These are phyloP conservation scores for Delonix regia DNA, from an alignment of 306 rosid species.

Conservation along the genomic window DNA sequence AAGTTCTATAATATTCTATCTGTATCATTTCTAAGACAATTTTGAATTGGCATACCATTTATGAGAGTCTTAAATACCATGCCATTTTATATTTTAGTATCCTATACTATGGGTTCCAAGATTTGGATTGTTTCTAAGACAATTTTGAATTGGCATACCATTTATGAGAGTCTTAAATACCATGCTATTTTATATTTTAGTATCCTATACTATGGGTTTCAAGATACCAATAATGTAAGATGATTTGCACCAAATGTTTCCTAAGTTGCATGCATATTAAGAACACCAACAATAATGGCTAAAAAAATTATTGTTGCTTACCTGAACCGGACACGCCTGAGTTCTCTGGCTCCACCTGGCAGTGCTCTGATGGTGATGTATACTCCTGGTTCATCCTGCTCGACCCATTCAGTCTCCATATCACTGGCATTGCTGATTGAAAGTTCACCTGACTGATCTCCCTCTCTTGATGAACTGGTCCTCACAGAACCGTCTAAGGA, in stretches of 20 bases:
- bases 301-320: constrained; percentile 29
- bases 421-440: constrained; percentile 96
- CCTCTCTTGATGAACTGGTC: constrained; percentile 85
- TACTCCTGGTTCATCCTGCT: constrained; percentile 96
- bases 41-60: background rate
- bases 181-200: background rate
- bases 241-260: background rate
- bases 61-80: background rate
- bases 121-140: no score
- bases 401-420: constrained; percentile 97
- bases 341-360: constrained; percentile 87
- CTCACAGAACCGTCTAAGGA: constrained; percentile 83
- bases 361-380: constrained; percentile 88
- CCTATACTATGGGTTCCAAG: no score
- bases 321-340: constrained; percentile 96
- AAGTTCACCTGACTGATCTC: constrained; percentile 79
- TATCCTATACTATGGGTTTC: no score
- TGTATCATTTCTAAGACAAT: background rate
- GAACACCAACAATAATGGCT: background rate
- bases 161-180: background rate
- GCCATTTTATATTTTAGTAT: background rate
- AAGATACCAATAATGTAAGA: no score
- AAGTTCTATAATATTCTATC: no score
- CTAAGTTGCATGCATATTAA: background rate
- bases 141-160: background rate